Percentiles rank a stretch among this genome's conserved stretches.
phyloP scores from a whole-genome alignment of 306 rosid genomes.

The Mimosa pudica region DNA sequence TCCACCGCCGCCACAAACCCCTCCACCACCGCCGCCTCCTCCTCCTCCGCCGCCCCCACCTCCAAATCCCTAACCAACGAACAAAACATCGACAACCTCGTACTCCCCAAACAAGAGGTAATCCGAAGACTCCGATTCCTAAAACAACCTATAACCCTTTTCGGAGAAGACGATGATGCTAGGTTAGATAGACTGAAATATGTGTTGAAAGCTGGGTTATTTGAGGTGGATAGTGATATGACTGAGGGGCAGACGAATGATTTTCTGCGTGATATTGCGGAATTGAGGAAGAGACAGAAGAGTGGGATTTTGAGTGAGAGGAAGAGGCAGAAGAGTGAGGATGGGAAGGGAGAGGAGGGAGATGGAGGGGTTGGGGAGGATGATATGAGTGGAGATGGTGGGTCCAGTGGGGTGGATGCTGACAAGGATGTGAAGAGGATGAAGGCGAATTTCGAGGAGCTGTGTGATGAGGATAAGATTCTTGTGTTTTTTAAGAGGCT shows the following conservation, averaged over 20 bases:
- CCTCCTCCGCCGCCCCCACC: slow-evolving; percentile 47
- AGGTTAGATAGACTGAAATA: slow-evolving; percentile 82
- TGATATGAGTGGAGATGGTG: slow-evolving; percentile 68
- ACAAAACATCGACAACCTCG: slow-evolving; percentile 77
- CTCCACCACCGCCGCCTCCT: slow-evolving; percentile 5
- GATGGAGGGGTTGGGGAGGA: slow-evolving; percentile 81
- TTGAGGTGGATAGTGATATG: slow-evolving; percentile 95
- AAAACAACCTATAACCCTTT: slow-evolving; percentile 88
- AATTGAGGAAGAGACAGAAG: slow-evolving; percentile 95
- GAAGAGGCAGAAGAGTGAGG: slow-evolving; percentile 75
- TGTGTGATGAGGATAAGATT: slow-evolving; percentile 88
- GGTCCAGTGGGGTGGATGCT: slow-evolving; percentile 67
- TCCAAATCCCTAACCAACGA: slow-evolving; percentile 63
- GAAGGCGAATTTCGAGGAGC: slow-evolving; percentile 85
- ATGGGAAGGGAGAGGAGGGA: slow-evolving; percentile 67
- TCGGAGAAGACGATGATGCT: slow-evolving; percentile 89
- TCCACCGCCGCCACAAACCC: slow-evolving; percentile 27
- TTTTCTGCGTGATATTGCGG: slow-evolving; percentile 87
- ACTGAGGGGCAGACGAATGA: slow-evolving; percentile 98
- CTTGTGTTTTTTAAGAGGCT: slow-evolving; percentile 88
- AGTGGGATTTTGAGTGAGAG: slow-evolving; percentile 84
- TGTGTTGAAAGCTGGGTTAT: slow-evolving; percentile 78
- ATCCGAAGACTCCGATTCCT: slow-evolving; percentile 89
- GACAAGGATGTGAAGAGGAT: slow-evolving; percentile 80
- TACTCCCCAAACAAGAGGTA: slow-evolving; percentile 84